Conservation (phyloP, 441 rosid genomes). For the Pelargonium citronellum region DNA sequence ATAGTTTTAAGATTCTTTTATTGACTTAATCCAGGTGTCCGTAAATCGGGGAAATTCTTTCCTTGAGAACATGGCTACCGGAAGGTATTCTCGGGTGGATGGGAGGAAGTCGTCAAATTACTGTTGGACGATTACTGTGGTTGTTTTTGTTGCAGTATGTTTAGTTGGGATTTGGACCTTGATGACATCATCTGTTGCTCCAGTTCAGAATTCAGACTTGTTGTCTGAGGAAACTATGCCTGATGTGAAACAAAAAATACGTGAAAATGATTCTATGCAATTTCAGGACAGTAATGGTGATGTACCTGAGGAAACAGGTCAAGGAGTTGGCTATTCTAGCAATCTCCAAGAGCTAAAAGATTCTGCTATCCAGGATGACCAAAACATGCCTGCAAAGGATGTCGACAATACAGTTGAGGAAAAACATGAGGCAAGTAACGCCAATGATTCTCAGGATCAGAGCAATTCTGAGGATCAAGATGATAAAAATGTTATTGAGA, state of each 20-base stretch:
- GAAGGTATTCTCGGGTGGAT: slow-evolving; percentile 46
- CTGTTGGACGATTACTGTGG: slow-evolving; percentile 36
- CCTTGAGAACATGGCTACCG: slow-evolving; percentile 36
- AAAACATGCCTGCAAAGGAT: slow-evolving; percentile 10
- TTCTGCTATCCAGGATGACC: slow-evolving; percentile 8
- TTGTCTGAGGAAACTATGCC: slow-evolving; percentile 23
- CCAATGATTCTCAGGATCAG: slow-evolving; percentile 3
- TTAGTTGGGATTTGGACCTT: slow-evolving; percentile 58
- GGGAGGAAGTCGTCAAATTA: slow-evolving; percentile 48
- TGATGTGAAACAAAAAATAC: slow-evolving; percentile 24
- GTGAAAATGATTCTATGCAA: slow-evolving; percentile 22
- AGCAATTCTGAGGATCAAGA: slow-evolving; percentile 1
- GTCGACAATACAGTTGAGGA: slow-evolving; percentile 9
- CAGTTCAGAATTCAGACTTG: slow-evolving; percentile 26
- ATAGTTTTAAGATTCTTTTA: slow-evolving; percentile 10
- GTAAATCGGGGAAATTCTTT: slow-evolving; percentile 1
- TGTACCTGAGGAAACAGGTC: slow-evolving; percentile 15
- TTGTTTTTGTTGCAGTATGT: slow-evolving; percentile 34
- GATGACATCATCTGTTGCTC: slow-evolving; percentile 41
- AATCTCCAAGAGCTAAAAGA: slow-evolving; percentile 9
- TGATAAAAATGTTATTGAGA: slow-evolving; percentile 6
- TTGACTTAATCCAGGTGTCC: slow-evolving; percentile 27
- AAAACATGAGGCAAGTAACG: neutral
- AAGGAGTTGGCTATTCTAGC: slow-evolving; percentile 16
- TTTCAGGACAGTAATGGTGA: slow-evolving; percentile 26